Evolutionary conservation across 495 filamentous ascomycete genomes (phyloP), one percentile per base, ranked within the genome.

Genomic region (Xylaria acuta): DNA sequence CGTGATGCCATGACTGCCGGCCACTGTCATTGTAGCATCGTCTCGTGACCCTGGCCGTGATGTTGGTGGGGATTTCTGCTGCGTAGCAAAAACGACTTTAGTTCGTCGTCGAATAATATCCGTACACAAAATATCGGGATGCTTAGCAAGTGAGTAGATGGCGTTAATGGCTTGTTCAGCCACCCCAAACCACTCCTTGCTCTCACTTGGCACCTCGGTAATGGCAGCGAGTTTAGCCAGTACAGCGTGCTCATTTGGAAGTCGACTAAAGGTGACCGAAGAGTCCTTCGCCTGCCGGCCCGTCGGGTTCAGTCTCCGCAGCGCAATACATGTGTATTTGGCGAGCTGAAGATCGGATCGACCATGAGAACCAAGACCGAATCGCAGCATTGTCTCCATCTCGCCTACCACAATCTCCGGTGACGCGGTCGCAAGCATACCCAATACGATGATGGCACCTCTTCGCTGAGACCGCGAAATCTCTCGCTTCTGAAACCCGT

Each of bases 181-280:
- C n/a, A 98, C 92, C 9, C 97, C 95, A 70, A 90, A 95, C 96
- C 96, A 99, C 79, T 99, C 96, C 78, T 97, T 95, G 79, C 91
- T 95, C 54, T 97, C 91, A 0, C 93, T 93, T 20, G 90, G 86
- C 12, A 97, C 87, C 71, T 98, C 94, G 40, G 91, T 88, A 77
- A 98, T 92, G 2, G 90, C 88, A n/a, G 93, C 92, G 11, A 99
- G 88, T 74, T 90, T 90, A 3, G 86, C 83, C 47, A 98, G 78
- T 22, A 98, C 89, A 2, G 96, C 92, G 80, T 99, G 97, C 71
- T 98, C 95, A 75, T 97, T 99, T 18, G 92, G 87, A 41, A 99
- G 86, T 71, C 95, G 94, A 7, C 92, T 88, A 72, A 92, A 91
- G 72, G 90, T 89, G 69, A 86, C 80, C 12, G 84, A 74, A 40